Conservation (phyloP, 1,284 basidiomycete genomes). For the Golubevia sp. region DNA sequence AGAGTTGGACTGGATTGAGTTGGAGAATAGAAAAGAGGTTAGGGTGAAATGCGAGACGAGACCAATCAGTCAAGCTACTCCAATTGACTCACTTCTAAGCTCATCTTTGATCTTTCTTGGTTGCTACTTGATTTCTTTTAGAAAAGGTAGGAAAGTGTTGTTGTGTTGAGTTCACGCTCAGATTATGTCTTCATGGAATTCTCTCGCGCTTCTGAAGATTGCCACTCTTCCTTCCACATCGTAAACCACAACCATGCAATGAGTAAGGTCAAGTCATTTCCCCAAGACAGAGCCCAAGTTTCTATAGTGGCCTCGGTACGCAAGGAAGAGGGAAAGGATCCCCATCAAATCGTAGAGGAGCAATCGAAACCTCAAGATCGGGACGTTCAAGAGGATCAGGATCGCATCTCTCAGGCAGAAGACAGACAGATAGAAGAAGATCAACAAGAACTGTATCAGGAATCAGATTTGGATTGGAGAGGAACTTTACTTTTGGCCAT, state of each 20-base stretch:
- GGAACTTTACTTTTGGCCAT: conserved; percentile 20
- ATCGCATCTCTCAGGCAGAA: no score
- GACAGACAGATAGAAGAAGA: no score
- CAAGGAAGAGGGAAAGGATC: background rate
- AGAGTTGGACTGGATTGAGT: background rate
- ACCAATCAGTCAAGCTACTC: background rate
- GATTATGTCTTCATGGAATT: no score
- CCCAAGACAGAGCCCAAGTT: background rate
- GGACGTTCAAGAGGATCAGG: background rate
- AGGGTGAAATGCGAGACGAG: background rate
- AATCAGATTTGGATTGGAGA: background rate
- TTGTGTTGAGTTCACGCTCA: background rate
- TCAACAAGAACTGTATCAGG: background rate
- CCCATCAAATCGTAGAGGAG: background rate
- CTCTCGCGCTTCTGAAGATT: background rate
- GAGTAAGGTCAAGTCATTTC: background rate
- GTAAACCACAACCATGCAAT: background rate
- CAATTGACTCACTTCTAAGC: background rate
- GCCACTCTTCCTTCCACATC: background rate
- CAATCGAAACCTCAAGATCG: background rate
- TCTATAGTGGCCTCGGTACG: background rate
- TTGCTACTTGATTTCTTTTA: background rate
- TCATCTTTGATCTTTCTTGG: background rate
- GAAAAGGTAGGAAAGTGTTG: background rate
- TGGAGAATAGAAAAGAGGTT: background rate